Evolutionary conservation across 495 filamentous ascomycete genomes (phyloP).

Genomic region (Venustampulla echinocandica): DNA sequence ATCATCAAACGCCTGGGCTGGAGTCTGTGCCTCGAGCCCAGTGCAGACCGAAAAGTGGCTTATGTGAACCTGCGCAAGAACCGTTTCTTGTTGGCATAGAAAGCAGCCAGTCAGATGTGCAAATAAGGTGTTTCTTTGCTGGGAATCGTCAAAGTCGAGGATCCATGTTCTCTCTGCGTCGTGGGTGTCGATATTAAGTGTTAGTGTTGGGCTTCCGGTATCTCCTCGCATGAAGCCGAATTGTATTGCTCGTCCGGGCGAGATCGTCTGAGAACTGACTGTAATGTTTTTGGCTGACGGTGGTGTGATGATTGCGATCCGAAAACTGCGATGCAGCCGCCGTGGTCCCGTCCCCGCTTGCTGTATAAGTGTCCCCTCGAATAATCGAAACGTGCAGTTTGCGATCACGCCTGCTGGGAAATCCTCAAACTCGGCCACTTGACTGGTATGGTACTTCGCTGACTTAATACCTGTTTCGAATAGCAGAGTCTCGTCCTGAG

Average conservation of each 20-base stretch:
- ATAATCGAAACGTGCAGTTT: constrained; percentile 59
- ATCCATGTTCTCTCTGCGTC: constrained; percentile 54
- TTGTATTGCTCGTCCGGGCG: constrained; percentile 51
- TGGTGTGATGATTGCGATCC: constrained; percentile 63
- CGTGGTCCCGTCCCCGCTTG: constrained; percentile 57
- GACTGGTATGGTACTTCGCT: constrained; percentile 60
- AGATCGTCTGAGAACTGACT: constrained; percentile 54
- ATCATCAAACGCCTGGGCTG: neutral
- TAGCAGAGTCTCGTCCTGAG: constrained; percentile 52
- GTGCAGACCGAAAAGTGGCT: constrained; percentile 48
- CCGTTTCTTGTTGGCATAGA: constrained; percentile 46
- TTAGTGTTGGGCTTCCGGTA: constrained; percentile 51
- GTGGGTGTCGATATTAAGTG: constrained; percentile 58
- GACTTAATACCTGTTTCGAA: constrained; percentile 54
- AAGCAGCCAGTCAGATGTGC: constrained; percentile 59
- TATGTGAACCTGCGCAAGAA: constrained; percentile 52
- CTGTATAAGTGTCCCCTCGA: constrained; percentile 52
- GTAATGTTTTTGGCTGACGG: constrained; percentile 65
- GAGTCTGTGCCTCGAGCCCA: neutral
- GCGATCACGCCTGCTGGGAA: constrained; percentile 40
- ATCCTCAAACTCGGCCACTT: neutral
- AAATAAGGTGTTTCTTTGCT: constrained; percentile 56
- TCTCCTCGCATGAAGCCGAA: constrained; percentile 62
- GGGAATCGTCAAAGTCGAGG: constrained; percentile 58
- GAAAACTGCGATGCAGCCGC: constrained; percentile 60